Conservation (phyloP, 148 eudicot genomes). For the Vaccinium macrocarpon region DNA sequence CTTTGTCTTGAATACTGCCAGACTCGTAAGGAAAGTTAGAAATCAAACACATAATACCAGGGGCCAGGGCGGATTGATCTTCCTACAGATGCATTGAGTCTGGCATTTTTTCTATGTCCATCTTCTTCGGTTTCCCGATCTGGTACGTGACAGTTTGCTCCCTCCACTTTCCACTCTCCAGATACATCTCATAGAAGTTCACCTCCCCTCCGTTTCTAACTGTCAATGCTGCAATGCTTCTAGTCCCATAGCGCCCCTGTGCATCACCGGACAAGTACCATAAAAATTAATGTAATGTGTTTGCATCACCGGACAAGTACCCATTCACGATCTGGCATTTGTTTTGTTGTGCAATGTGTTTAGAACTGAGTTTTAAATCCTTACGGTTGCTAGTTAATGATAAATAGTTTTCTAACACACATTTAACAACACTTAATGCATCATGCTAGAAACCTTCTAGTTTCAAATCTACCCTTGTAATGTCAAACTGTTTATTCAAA, state of each 20-base stretch:
- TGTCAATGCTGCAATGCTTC: constrained; percentile 61
- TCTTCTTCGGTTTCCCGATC: constrained; percentile 28
- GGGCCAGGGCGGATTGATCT: not conserved
- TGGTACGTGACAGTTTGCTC: constrained; percentile 40
- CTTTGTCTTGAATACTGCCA: not conserved
- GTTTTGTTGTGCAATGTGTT: too few relatives aligned
- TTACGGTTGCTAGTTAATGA: too few relatives aligned
- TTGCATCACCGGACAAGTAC: not conserved
- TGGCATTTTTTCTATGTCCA: not conserved
- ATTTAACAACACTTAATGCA: too few relatives aligned
- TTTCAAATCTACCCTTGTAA: too few relatives aligned
- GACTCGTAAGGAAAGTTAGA: not conserved
- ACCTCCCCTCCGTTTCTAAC: constrained; percentile 40
- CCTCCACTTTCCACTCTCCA: constrained; percentile 53
- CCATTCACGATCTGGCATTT: too few relatives aligned
- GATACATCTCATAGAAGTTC: constrained; percentile 55
- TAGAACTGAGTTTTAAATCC: too few relatives aligned
- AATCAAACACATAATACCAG: not conserved
- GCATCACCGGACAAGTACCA: not conserved
- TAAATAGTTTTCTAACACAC: too few relatives aligned
- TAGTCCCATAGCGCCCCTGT: constrained; percentile 64
- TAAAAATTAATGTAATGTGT: not conserved
- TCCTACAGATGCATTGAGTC: not conserved
- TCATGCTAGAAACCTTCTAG: too few relatives aligned
- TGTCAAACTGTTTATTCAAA: too few relatives aligned